These are phyloP conservation scores for Clavispora vitiphila DNA, from an alignment of 805 yeast species.

Conservation along the genomic window DNA sequence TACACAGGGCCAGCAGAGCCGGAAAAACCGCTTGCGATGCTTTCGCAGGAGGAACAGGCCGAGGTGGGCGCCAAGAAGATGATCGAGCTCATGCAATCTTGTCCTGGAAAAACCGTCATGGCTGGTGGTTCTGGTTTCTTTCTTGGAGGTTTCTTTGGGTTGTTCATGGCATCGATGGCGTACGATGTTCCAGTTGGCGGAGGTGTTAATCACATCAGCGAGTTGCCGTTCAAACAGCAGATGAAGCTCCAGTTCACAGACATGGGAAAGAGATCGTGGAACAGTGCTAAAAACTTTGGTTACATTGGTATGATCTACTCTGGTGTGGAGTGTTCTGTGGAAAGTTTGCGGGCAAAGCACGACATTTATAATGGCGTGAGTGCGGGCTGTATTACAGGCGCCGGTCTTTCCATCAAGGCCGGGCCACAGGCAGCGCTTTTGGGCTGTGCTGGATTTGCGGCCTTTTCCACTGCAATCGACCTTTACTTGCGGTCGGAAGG, in stretches of 20 bases:
- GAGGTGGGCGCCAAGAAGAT: slow-evolving; percentile 82
- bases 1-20: slow-evolving; percentile 31
- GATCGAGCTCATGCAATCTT: slow-evolving; percentile 81
- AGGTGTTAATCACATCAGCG: slow-evolving; percentile 56
- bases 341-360: slow-evolving; percentile 44
- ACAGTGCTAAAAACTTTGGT: slow-evolving; percentile 81
- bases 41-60: slow-evolving; percentile 91
- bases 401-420: slow-evolving; percentile 84
- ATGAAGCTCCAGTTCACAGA: slow-evolving; percentile 86
- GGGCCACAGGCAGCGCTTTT: slow-evolving; percentile 90
- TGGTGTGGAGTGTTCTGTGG: slow-evolving; percentile 17
- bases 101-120: slow-evolving; percentile 90
- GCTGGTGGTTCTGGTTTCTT: slow-evolving; percentile 94
- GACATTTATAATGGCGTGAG: slow-evolving; percentile 87
- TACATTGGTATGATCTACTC: slow-evolving; percentile 19
- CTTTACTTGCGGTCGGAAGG: slow-evolving; percentile 16
- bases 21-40: slow-evolving; percentile 52
- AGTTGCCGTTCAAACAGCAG: slow-evolving; percentile 88
- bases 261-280: slow-evolving; percentile 85
- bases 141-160: slow-evolving; percentile 91
- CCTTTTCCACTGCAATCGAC: slow-evolving; percentile 72
- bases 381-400: slow-evolving; percentile 97
- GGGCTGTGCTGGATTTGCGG: slow-evolving; percentile 98
- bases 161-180: slow-evolving; percentile 84
- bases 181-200: slow-evolving; percentile 76